Base-by-base conservation (phyloP, 139 green algal genomes). In the Spirogloea muscicola region DNA sequence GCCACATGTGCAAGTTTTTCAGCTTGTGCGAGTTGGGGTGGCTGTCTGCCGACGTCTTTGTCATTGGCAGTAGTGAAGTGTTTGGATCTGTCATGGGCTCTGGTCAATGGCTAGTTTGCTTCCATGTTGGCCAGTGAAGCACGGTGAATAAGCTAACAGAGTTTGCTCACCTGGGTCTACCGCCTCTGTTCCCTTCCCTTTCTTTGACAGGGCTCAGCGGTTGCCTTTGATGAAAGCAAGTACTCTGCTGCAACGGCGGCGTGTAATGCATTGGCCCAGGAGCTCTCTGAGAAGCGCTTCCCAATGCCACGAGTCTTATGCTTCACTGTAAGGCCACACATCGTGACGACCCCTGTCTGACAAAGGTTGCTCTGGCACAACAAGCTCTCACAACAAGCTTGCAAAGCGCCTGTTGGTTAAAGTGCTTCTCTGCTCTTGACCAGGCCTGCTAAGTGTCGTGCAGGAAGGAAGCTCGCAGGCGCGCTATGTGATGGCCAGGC, bases 401-500 rank as follows among this genome's bases (percentile, higher is more conserved):
- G 57, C 57, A 38, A 25, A 18, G 25, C 33, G 25, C 10, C 3
- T 39, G 18, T 42, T 9, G 25, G 10, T 18, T 44, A 18, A 18
- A 31, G n/a, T 34, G 31, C 57, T 10, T 34, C 57, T 34, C 29
- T 34, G 25, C 33, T 31, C n/a, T 38, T n/a, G n/a, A n/a, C n/a
- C n/a, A n/a, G 25, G 18, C 6, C n/a, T 3, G 21, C 6, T 10
- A 7, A 29, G 13, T 48, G 21, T 29, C 4, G 43, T 74, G 52
- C 69, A 80, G 72, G 72, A 88, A 63, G 84, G 67, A 6, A 74
- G 46, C 18, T 44, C 63, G 5, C 43, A 79, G 38, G 58, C 72
- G 34, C 64, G 72, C 16, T 85, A 82, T 63, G n/a, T 87, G n/a
- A 44, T 74, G 18, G 59, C 72, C 34, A 59, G 84, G 3, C 77